Percentiles rank a stretch among this genome's conserved stretches.
Conservation (phyloP, 2,329 filamentous ascomycete species). For the Fusarium vanettenii region DNA sequence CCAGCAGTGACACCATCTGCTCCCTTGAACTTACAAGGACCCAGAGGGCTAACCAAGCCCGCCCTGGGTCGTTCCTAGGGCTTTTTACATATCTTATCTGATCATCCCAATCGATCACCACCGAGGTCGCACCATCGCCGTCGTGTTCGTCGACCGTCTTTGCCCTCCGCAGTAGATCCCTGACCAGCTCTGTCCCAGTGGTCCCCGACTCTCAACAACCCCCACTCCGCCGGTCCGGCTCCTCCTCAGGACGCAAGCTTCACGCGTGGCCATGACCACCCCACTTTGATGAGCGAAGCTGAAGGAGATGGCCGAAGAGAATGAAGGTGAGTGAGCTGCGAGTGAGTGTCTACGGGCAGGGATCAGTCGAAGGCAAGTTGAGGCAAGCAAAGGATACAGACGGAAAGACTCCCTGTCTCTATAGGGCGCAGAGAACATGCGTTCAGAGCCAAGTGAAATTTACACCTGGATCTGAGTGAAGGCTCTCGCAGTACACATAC, state of each 20-base stretch:
- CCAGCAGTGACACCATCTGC: conserved; percentile 23
- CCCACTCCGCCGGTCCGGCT: conserved; percentile 29
- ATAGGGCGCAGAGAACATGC: background rate
- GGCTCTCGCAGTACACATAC: background rate
- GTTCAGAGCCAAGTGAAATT: background rate
- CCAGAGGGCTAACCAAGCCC: conserved; percentile 15
- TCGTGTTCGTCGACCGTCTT: conserved; percentile 1
- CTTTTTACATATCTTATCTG: conserved; percentile 38
- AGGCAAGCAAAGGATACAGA: background rate
- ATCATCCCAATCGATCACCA: conserved; percentile 56
- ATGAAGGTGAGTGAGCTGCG: background rate
- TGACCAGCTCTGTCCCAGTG: conserved; percentile 17
- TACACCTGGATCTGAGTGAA: background rate
- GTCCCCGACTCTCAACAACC: conserved; percentile 14
- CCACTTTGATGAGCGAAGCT: conserved; percentile 25
- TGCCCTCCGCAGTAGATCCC: conserved; percentile 13
- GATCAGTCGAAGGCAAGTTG: background rate
- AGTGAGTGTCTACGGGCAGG: background rate
- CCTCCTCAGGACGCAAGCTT: conserved; percentile 17
- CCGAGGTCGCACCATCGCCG: conserved; percentile 37
- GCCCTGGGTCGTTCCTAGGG: background rate
- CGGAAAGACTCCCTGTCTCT: background rate
- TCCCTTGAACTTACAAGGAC: conserved; percentile 17
- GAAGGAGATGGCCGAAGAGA: background rate
- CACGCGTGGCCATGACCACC: conserved; percentile 17